Percentiles rank a stretch among this genome's conserved stretches.
These are phyloP conservation scores for Pseudogymnoascus destructans DNA, from an alignment of 2,329 filamentous ascomycete species.

Conservation along the genomic window DNA sequence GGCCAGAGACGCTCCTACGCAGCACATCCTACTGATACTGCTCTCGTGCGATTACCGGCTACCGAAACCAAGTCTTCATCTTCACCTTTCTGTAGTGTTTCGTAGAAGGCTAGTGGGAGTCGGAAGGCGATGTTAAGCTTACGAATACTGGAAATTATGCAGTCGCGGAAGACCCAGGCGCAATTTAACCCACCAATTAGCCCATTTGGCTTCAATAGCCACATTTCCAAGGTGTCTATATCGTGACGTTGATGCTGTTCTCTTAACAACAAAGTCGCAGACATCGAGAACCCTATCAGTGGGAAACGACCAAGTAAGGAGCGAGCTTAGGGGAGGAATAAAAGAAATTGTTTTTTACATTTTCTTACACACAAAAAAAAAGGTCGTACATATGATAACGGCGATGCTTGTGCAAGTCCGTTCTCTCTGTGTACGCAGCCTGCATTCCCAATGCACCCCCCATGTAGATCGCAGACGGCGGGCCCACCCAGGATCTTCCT, in stretches of 20 bases:
- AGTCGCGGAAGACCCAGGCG: neutral
- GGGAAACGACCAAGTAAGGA: neutral
- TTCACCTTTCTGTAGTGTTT: neutral
- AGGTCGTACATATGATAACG: neutral
- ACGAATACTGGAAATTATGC: neutral
- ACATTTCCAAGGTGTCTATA: neutral
- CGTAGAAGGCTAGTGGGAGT: neutral
- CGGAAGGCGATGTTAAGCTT: neutral
- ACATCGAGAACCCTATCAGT: neutral
- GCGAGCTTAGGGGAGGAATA: neutral
- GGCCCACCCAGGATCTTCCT: neutral
- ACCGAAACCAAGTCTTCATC: neutral
- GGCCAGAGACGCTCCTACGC: neutral
- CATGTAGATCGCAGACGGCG: neutral
- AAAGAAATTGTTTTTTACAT: neutral
- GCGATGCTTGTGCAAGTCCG: neutral
- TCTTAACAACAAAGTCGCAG: neutral
- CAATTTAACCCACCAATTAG: neutral
- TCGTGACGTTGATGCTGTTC: neutral
- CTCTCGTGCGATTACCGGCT: neutral
- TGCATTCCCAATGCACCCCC: neutral
- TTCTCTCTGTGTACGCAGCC: neutral
- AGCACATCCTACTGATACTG: neutral
- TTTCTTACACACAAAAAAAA: neutral
- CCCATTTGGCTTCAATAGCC: neutral